phyloP scores from a whole-genome alignment of 257 asterid species.

The Perilla frutescens region DNA sequence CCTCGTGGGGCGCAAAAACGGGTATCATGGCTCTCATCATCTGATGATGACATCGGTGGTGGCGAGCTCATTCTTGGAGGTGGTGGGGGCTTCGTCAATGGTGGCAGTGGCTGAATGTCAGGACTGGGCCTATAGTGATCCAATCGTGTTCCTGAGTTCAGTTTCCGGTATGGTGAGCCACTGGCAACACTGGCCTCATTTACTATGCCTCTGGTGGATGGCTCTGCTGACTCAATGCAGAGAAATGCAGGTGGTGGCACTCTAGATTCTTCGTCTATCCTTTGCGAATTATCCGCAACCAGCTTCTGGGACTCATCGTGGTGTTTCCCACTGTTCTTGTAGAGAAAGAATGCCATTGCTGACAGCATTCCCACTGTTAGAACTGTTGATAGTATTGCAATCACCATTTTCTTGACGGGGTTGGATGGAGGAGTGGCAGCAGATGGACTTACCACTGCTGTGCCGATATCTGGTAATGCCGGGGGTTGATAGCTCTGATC shows the following conservation, averaged over 20 bases:
- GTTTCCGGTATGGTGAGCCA: constrained; percentile 63
- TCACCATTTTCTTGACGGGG: constrained; percentile 52
- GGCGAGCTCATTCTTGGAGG: constrained; percentile 69
- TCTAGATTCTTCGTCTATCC: constrained; percentile 56
- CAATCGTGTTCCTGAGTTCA: constrained; percentile 51
- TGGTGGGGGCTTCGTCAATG: constrained; percentile 68
- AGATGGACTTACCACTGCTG: constrained; percentile 52
- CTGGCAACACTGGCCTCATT: constrained; percentile 42
- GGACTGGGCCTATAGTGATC: constrained; percentile 76
- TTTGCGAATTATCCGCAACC: constrained; percentile 50
- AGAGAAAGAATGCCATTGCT: constrained; percentile 61
- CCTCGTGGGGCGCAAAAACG: constrained; percentile 61
- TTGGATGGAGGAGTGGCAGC: constrained; percentile 54
- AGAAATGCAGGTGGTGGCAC: constrained; percentile 67
- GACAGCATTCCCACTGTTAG: constrained; percentile 73
- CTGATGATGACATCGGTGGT: constrained; percentile 87
- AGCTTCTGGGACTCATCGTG: constrained; percentile 60
- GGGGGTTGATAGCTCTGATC: constrained; percentile 58
- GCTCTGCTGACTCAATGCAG: constrained; percentile 69
- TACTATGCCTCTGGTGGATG: constrained; percentile 47
- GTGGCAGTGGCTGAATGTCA: constrained; percentile 83
- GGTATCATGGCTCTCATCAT: constrained; percentile 69
- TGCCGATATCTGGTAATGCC: constrained; percentile 39
- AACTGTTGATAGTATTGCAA: constrained; percentile 64
- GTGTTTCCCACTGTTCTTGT: constrained; percentile 53